Conservation (phyloP, 495 filamentous ascomycete genomes). For the Xylaria venustula region DNA sequence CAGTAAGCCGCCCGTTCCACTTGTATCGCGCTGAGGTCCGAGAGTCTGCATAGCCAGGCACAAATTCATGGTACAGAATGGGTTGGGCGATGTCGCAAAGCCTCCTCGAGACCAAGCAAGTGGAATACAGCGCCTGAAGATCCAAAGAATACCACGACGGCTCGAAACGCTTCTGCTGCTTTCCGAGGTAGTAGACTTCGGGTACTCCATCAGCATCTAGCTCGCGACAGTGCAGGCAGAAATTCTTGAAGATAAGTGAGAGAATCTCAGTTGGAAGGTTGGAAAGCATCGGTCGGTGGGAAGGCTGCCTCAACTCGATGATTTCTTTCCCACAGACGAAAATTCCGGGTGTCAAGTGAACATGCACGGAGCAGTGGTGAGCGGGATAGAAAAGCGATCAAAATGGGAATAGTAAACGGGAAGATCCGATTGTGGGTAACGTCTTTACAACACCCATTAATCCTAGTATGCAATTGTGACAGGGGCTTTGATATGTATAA, state of each 20-base stretch:
- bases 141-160: slow-evolving; percentile 20
- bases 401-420: not conserved
- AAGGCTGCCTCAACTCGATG: slow-evolving; percentile 7
- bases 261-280: slow-evolving; percentile 17
- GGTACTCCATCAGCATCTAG: not conserved
- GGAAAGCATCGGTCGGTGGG: slow-evolving; percentile 9
- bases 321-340: slow-evolving; percentile 1
- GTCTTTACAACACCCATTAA: too few species aligned
- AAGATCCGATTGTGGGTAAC: too few species aligned
- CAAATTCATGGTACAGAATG: slow-evolving; percentile 20
- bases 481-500: too few species aligned
- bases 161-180: not conserved
- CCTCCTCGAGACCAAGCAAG: slow-evolving; percentile 17
- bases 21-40: not conserved
- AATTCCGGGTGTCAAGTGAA: not conserved
- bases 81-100: slow-evolving; percentile 15
- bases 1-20: slow-evolving; percentile 13
- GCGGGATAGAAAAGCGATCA: not conserved
- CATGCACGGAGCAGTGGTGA: not conserved
- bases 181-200: slow-evolving; percentile 4
- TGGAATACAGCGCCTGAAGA: slow-evolving; percentile 10
- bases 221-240: slow-evolving; percentile 19
- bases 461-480: too few species aligned
- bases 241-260: slow-evolving; percentile 19
- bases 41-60: slow-evolving; percentile 17